Percentiles rank a stretch among this genome's conserved stretches.
Conservation (phyloP, 371 early-diverging fungal genomes). For the Rhizopus delemar region DNA sequence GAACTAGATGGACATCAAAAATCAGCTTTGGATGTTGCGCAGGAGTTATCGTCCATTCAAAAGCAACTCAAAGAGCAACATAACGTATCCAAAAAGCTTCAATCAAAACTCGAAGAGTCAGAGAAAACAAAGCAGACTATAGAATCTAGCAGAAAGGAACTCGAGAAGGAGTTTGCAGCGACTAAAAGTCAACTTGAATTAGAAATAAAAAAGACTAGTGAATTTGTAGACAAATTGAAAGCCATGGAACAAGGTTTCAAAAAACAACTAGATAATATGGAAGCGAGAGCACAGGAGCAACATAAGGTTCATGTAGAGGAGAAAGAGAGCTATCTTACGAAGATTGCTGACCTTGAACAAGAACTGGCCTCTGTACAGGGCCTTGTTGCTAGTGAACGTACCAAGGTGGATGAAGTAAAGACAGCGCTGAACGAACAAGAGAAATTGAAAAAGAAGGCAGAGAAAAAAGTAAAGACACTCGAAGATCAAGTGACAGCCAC, state of each 20-base stretch:
- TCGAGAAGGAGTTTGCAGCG: neutral
- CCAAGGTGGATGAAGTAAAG: neutral
- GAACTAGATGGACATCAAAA: slow-evolving; percentile 1
- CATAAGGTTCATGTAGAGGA: neutral
- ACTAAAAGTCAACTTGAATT: slow-evolving; percentile 4
- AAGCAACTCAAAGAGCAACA: neutral
- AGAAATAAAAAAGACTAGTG: slow-evolving; percentile 5
- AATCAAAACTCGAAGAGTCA: too few species aligned
- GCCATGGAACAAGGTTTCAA: too few species aligned
- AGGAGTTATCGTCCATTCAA: slow-evolving; percentile 1
- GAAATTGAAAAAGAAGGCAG: neutral
- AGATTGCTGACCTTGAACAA: neutral
- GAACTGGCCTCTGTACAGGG: neutral
- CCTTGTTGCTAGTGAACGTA: neutral
- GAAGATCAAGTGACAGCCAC: neutral
- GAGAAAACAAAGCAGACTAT: too few species aligned
- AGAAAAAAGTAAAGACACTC: neutral
- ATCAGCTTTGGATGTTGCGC: neutral
- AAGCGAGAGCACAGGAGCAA: neutral
- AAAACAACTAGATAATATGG: neutral
- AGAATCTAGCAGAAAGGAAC: neutral
- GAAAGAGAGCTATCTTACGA: neutral
- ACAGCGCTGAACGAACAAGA: neutral
- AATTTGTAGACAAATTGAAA: slow-evolving; percentile 5
- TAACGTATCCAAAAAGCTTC: too few species aligned